phyloP scores from a whole-genome alignment of 1,284 basidiomycete genomes.

The Papiliotrema flavescens region DNA sequence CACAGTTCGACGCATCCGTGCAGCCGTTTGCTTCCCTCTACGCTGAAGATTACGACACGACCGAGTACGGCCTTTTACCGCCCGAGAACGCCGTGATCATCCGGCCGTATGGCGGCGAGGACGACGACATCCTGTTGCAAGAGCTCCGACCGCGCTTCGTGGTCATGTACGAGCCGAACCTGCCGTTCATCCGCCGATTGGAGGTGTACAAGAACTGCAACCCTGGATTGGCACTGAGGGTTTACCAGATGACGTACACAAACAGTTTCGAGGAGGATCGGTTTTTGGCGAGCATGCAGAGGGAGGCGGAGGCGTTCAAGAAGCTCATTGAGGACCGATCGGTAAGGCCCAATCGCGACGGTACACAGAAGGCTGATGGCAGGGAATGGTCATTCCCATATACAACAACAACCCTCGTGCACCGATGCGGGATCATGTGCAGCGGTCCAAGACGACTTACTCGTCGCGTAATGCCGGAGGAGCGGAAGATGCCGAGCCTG shows the following conservation, averaged over 20 bases:
- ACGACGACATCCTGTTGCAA: constrained; percentile 81
- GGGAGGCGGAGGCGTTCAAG: constrained; percentile 94
- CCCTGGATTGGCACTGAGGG: constrained; percentile 75
- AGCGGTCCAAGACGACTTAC: constrained; percentile 72
- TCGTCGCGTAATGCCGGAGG: constrained; percentile 86
- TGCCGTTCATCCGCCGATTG: constrained; percentile 85
- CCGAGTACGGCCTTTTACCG: constrained; percentile 74
- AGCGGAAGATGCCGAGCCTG: constrained; percentile 63
- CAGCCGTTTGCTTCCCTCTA: constrained; percentile 25
- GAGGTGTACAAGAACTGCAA: constrained; percentile 85
- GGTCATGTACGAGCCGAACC: constrained; percentile 91
- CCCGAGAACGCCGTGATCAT: constrained; percentile 81
- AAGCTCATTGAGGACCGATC: constrained; percentile 86
- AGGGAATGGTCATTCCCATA: constrained; percentile 90
- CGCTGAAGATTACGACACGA: constrained; percentile 60
- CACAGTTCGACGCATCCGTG: not conserved
- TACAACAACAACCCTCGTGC: constrained; percentile 69
- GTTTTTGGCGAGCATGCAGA: constrained; percentile 80
- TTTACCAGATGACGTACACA: constrained; percentile 92
- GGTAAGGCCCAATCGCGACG: constrained; percentile 54
- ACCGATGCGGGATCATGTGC: constrained; percentile 54
- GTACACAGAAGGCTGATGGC: constrained; percentile 2
- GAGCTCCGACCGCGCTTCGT: constrained; percentile 89
- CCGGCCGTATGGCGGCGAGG: constrained; percentile 84
- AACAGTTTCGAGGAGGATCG: constrained; percentile 94